These are phyloP conservation scores for Cryphonectria japonica DNA, from an alignment of 2,329 filamentous ascomycete species.

Conservation along the genomic window DNA sequence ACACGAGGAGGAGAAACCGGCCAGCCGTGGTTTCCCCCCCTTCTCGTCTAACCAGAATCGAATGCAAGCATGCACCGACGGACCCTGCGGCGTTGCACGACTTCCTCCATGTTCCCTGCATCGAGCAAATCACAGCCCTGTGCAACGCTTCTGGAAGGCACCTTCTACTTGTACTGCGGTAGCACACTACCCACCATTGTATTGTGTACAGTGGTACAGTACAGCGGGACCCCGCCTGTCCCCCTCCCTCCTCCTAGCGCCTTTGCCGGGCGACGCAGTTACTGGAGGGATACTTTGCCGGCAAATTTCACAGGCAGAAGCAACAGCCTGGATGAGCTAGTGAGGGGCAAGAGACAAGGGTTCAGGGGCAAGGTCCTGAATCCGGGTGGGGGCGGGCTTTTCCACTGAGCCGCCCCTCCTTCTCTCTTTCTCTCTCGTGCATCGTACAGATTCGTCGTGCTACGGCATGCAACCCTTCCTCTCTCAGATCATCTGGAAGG, in stretches of 20 bases:
- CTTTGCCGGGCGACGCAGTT: no score
- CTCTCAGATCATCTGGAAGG: not conserved
- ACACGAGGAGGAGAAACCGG: not conserved
- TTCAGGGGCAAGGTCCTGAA: not conserved
- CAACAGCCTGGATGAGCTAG: not conserved
- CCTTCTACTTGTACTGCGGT: slow-evolving; percentile 20
- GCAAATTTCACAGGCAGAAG: not conserved
- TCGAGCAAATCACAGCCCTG: not conserved
- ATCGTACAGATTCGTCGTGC: not conserved
- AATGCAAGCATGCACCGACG: not conserved
- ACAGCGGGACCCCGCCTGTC: not conserved
- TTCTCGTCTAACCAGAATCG: slow-evolving; percentile 9
- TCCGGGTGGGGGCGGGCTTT: not conserved
- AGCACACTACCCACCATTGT: not conserved
- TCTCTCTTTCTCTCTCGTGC: not conserved
- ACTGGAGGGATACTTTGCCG: not conserved
- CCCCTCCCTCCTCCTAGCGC: no score
- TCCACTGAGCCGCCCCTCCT: no score
- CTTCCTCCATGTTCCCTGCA: not conserved
- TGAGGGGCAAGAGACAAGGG: not conserved
- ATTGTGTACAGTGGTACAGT: not conserved
- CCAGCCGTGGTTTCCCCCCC: not conserved
- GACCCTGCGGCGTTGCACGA: slow-evolving; percentile 12
- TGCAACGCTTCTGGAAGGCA: slow-evolving; percentile 24
- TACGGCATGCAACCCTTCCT: not conserved